Percentiles rank a stretch among this genome's conserved stretches.
Conservation (phyloP, 2,329 filamentous ascomycete species). For the Penicillium griseofulvum region DNA sequence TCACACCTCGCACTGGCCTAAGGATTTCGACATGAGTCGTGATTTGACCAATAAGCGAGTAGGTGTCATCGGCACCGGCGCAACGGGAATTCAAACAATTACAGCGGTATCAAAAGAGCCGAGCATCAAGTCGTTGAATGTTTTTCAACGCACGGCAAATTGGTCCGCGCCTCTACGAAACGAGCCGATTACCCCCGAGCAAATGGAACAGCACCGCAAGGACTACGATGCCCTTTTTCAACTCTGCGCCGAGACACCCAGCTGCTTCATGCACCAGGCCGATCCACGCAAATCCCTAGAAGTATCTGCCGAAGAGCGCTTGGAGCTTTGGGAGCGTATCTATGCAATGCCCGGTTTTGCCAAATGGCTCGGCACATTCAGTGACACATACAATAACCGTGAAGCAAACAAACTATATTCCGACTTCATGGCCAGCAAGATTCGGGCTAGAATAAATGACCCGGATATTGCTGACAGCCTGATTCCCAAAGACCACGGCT, state of each 20-base stretch:
- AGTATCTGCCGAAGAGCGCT: slow-evolving; percentile 12
- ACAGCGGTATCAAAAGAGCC: slow-evolving; percentile 15
- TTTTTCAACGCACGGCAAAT: slow-evolving; percentile 20
- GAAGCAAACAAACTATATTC: slow-evolving; percentile 20
- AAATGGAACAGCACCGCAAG: slow-evolving; percentile 16
- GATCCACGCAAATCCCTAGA: slow-evolving; percentile 18
- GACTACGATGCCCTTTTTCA: slow-evolving; percentile 15
- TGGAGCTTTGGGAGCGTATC: slow-evolving; percentile 14
- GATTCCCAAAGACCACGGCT: slow-evolving; percentile 20
- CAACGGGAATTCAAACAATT: slow-evolving; percentile 20
- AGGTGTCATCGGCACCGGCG: slow-evolving; percentile 18
- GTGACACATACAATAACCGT: slow-evolving; percentile 16
- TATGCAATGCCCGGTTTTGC: slow-evolving; percentile 20
- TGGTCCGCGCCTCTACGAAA: slow-evolving; percentile 21
- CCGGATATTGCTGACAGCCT: slow-evolving; percentile 15
- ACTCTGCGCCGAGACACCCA: slow-evolving; percentile 14
- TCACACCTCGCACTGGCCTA: slow-evolving; percentile 45
- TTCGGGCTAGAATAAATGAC: slow-evolving; percentile 16
- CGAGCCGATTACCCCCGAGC: slow-evolving; percentile 10
- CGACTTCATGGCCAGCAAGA: slow-evolving; percentile 22
- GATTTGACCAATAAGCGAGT: slow-evolving; percentile 23
- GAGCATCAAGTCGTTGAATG: slow-evolving; percentile 11
- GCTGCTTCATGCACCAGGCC: slow-evolving; percentile 18
- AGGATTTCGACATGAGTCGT: slow-evolving; percentile 21
- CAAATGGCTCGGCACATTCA: slow-evolving; percentile 21